Evolutionary conservation across 768 basidiomycete species (phyloP).

Genomic region (Tricholoma furcatifolium): DNA sequence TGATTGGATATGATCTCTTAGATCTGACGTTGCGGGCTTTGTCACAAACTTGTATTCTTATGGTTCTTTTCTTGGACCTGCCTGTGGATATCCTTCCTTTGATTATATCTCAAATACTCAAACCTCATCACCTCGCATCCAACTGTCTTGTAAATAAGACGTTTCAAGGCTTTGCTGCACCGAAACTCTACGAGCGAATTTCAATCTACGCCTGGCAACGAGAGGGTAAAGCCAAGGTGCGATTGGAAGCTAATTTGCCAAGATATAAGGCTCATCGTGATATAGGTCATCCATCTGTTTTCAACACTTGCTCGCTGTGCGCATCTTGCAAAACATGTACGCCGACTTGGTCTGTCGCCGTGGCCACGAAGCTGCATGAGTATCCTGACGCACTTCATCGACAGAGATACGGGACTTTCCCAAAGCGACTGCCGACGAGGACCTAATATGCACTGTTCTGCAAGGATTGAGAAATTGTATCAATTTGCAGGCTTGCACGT

Average conservation of each 20-base stretch:
- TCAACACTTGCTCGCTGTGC: slow-evolving; percentile 51
- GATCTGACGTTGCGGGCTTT: not conserved
- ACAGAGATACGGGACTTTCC: slow-evolving; percentile 77
- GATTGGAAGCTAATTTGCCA: not conserved
- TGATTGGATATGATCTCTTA: not conserved
- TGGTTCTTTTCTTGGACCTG: slow-evolving; percentile 52
- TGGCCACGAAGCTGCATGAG: not conserved
- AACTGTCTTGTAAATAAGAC: slow-evolving; percentile 57
- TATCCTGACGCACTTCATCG: not conserved
- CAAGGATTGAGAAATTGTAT: slow-evolving; percentile 58
- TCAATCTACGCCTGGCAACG: slow-evolving; percentile 73
- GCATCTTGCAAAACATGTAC: slow-evolving; percentile 58
- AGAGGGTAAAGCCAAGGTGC: slow-evolving; percentile 59
- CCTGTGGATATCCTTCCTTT: slow-evolving; percentile 65
- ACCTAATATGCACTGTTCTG: slow-evolving; percentile 39
- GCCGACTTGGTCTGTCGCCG: slow-evolving; percentile 49
- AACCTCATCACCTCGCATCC: slow-evolving; percentile 48
- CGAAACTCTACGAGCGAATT: slow-evolving; percentile 55
- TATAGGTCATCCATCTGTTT: slow-evolving; percentile 62
- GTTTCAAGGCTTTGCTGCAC: slow-evolving; percentile 51
- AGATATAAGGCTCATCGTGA: not conserved
- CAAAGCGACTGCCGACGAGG: slow-evolving; percentile 37
- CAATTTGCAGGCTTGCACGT: slow-evolving; percentile 63
- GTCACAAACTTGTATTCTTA: slow-evolving; percentile 11
- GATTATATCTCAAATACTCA: slow-evolving; percentile 50